These are phyloP conservation scores for Termitomyces sp. DNA, from an alignment of 1,284 basidiomycete genomes.

Conservation along the genomic window DNA sequence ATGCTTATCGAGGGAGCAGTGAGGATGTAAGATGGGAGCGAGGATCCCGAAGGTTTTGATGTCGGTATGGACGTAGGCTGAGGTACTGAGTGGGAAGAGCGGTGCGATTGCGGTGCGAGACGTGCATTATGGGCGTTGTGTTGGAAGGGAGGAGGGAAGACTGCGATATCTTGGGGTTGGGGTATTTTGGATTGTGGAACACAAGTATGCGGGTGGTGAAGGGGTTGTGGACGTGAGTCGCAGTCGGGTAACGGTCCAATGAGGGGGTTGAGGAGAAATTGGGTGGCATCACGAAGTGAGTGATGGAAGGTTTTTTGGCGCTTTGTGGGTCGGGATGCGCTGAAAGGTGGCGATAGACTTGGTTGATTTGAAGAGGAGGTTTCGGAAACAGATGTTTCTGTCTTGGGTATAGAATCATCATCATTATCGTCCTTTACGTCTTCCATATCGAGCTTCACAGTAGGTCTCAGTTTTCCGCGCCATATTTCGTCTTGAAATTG, in stretches of 20 bases:
- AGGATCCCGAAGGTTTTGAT: conserved; percentile 23
- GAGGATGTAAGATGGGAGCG: conserved; percentile 43
- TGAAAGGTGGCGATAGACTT: conserved; percentile 2
- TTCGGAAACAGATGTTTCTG: background rate
- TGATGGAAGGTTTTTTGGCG: conserved; percentile 36
- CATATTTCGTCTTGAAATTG: conserved; percentile 60
- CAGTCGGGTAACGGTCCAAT: conserved; percentile 13
- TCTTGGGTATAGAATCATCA: conserved; percentile 10
- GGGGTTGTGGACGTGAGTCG: background rate
- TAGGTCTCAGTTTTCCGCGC: conserved; percentile 35
- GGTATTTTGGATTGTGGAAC: background rate
- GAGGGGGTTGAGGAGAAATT: conserved; percentile 53
- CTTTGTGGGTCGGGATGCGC: conserved; percentile 24
- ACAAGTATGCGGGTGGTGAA: background rate
- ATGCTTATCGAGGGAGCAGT: conserved; percentile 36
- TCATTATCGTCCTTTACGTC: conserved; percentile 24
- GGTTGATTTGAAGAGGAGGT: background rate
- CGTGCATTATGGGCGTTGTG: background rate
- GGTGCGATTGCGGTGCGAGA: background rate
- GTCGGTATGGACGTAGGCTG: background rate
- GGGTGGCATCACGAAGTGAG: conserved; percentile 40
- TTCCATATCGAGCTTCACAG: conserved; percentile 33
- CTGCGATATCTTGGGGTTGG: background rate
- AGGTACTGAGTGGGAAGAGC: background rate
- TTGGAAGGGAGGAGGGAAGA: background rate